Evolutionary conservation across 2,329 filamentous ascomycete species (phyloP).

Genomic region (Exophiala mesophila): DNA sequence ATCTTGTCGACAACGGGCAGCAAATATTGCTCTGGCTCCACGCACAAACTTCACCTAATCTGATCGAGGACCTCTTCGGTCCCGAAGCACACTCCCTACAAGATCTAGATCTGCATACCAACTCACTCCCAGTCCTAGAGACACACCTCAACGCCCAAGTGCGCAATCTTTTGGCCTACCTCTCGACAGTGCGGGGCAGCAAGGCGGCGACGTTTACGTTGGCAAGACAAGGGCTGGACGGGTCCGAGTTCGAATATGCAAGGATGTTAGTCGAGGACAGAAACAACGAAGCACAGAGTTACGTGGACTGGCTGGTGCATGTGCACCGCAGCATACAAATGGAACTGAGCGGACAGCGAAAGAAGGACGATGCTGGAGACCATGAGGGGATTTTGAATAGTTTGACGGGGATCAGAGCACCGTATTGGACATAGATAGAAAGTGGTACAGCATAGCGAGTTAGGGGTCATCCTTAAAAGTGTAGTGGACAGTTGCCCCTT

Average conservation of each 20-base stretch:
- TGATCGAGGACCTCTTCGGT: slow-evolving; percentile 86
- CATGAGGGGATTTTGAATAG: slow-evolving; percentile 41
- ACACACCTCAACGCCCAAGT: slow-evolving; percentile 94
- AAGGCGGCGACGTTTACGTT: slow-evolving; percentile 88
- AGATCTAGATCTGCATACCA: slow-evolving; percentile 73
- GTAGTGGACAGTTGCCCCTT: too few species aligned
- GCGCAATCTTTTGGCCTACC: slow-evolving; percentile 84
- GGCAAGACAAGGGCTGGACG: slow-evolving; percentile 86
- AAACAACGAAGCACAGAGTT: slow-evolving; percentile 96
- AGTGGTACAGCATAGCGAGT: too few species aligned
- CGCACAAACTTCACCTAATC: slow-evolving; percentile 82
- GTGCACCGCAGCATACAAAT: slow-evolving; percentile 89
- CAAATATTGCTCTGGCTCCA: slow-evolving; percentile 90
- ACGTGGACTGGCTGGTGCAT: slow-evolving; percentile 97
- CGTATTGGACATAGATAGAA: slow-evolving; percentile 44
- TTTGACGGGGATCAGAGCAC: slow-evolving; percentile 42
- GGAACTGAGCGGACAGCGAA: slow-evolving; percentile 58
- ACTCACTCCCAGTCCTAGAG: slow-evolving; percentile 74
- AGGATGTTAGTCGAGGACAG: slow-evolving; percentile 85
- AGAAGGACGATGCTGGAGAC: slow-evolving; percentile 35
- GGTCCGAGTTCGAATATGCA: slow-evolving; percentile 95
- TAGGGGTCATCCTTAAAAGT: too few species aligned
- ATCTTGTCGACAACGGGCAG: slow-evolving; percentile 93
- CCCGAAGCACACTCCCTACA: slow-evolving; percentile 66
- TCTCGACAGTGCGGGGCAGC: slow-evolving; percentile 72